Evolutionary conservation across 179 eudicot species (phyloP), one percentile per base, ranked within the genome.

Genomic region (Corrigiola litoralis): DNA sequence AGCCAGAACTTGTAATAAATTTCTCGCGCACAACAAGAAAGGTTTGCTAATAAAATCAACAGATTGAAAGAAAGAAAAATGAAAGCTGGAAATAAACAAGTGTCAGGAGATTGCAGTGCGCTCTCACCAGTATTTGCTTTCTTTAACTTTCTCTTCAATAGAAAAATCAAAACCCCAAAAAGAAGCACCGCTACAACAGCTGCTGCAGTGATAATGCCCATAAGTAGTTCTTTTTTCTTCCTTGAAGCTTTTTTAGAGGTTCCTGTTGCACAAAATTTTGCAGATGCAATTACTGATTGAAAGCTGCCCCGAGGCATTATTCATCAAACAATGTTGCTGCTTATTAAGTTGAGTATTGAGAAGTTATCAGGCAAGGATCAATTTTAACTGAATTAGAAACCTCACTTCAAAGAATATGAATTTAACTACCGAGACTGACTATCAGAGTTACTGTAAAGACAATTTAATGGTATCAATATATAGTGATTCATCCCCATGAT

Each of bases 261-360:
- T 47, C 73, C 78, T 74, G 65, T 17, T 73, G 29, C 42, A 74
- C 18, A 34, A 18, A 68, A 33, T 44, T 32, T 14, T 55, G 27
- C 57, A 40, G 9, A 24, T 51, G 33, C 48, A 58, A 17, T 46
- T 10, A 55, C 24, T 34, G 28, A 52, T 3, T 52, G 14, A 31
- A 11, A 52, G 9, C 40, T 60, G 21, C 45, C 29, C 18, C 14
- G 4, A 40, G 45, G 31, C n/a, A 7, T 4, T 23, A 29, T 44
- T 4, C 24, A 36, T 45, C 17, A 6, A 13, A 10, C n/a, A 29
- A 31, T 31, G 6, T 21, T 23, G 0, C 34, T 57, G 24, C 27
- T 54, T 10, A 24, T 33, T 38, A 38, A 51, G 6, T 38, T 17
- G 16, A 56, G 29, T 28, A 31, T 28, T 20, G 0, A 28, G 13